Percentiles rank a stretch among this genome's conserved stretches.
These are phyloP conservation scores for Tremella fuciformis DNA, from an alignment of 768 basidiomycete genomes.

Conservation along the genomic window DNA sequence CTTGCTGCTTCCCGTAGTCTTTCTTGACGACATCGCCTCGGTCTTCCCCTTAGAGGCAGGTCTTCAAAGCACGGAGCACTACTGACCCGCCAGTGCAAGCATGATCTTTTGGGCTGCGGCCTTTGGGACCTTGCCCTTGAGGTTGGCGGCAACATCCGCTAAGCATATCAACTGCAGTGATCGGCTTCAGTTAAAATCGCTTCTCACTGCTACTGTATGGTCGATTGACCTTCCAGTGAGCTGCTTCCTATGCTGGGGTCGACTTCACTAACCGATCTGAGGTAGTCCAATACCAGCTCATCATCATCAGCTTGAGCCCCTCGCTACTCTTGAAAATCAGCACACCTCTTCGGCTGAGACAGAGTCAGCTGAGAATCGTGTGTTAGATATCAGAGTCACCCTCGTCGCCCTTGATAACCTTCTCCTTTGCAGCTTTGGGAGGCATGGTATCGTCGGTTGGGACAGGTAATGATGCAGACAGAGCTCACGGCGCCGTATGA, in stretches of 20 bases:
- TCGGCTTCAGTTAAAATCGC: background rate
- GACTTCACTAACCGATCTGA: constrained; percentile 61
- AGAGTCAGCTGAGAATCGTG: constrained; percentile 30
- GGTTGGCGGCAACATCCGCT: constrained; percentile 84
- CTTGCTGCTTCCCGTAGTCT: constrained; percentile 77
- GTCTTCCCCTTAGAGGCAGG: constrained; percentile 54
- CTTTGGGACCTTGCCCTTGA: constrained; percentile 85
- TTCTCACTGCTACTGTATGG: constrained; percentile 69
- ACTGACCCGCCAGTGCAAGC: constrained; percentile 61
- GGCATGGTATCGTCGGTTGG: constrained; percentile 32
- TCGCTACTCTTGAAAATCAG: background rate
- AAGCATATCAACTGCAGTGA: background rate
- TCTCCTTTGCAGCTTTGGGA: constrained; percentile 45
- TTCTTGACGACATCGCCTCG: constrained; percentile 79
- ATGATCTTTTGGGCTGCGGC: constrained; percentile 80
- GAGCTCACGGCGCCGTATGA: background rate
- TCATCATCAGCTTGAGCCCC: constrained; percentile 1
- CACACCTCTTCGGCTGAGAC: constrained; percentile 19
- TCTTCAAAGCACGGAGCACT: background rate
- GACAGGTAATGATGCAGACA: background rate
- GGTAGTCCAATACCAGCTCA: constrained; percentile 65
- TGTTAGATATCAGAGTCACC: constrained; percentile 23
- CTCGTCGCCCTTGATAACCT: constrained; percentile 49
- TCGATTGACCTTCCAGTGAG: constrained; percentile 71
- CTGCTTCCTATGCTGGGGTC: background rate